phyloP scores from a whole-genome alignment of 768 basidiomycete species.

The Boletus fagicola region DNA sequence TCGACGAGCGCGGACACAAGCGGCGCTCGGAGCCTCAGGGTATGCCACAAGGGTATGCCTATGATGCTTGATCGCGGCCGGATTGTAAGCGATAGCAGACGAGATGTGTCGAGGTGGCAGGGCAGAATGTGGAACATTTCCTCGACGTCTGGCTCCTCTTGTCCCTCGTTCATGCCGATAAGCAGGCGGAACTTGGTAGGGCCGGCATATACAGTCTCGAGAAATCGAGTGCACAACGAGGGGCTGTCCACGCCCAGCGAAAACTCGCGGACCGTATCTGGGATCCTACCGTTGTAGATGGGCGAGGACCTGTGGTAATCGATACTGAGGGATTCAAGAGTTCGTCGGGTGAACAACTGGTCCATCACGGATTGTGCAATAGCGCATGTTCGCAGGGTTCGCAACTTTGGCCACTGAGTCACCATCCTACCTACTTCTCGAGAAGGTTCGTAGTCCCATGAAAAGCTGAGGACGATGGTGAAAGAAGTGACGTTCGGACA shows the following conservation, averaged over 20 bases:
- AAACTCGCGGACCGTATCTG: constrained; percentile 13
- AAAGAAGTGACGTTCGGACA: constrained; percentile 26
- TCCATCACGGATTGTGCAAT: constrained; percentile 16
- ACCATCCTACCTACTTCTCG: constrained; percentile 18
- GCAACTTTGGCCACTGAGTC: constrained; percentile 12
- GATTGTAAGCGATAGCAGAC: constrained; percentile 5
- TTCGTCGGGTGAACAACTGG: not conserved
- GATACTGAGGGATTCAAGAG: constrained; percentile 14
- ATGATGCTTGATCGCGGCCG: not conserved
- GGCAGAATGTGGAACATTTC: constrained; percentile 12
- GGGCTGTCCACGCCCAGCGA: constrained; percentile 6
- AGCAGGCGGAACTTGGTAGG: constrained; percentile 9
- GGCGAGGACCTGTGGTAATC: constrained; percentile 8
- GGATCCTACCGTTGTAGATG: constrained; percentile 12
- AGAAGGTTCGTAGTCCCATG: constrained; percentile 9
- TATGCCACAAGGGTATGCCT: not conserved
- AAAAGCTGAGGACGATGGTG: constrained; percentile 3
- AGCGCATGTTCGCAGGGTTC: constrained; percentile 10
- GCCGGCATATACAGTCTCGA: constrained; percentile 11
- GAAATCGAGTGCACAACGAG: constrained; percentile 5
- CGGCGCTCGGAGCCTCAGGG: constrained; percentile 1
- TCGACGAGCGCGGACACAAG: constrained; percentile 8
- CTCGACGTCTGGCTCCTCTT: not conserved
- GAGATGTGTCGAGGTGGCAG: constrained; percentile 11
- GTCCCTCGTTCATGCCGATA: constrained; percentile 7